Percentiles rank a stretch among this genome's conserved stretches.
Evolutionary conservation across 2,329 filamentous ascomycete genomes (phyloP).

Genomic region (Pezizomycotina sp.): DNA sequence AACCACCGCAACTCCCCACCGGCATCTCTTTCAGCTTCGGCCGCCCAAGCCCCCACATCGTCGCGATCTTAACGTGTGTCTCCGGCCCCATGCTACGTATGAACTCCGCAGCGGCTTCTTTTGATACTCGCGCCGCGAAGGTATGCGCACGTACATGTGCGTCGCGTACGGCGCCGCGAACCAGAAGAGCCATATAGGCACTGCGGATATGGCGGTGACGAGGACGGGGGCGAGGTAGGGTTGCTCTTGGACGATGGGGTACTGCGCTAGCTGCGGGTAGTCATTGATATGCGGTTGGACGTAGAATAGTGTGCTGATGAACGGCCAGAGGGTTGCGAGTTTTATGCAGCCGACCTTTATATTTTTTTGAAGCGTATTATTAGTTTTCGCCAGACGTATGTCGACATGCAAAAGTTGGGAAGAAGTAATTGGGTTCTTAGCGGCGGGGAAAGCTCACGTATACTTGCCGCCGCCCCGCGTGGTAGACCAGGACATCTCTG

Average conservation of each 20-base stretch:
- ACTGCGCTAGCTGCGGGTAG: slow-evolving; percentile 10
- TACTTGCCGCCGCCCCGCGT: no score
- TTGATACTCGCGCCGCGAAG: slow-evolving; percentile 20
- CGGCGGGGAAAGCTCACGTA: no score
- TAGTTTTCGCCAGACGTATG: no score
- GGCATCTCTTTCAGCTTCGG: slow-evolving; percentile 22
- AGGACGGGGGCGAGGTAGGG: slow-evolving; percentile 7
- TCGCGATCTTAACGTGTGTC: slow-evolving; percentile 20
- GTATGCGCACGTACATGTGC: slow-evolving; percentile 22
- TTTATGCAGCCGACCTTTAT: slow-evolving; percentile 18
- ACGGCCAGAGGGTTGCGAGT: slow-evolving; percentile 13
- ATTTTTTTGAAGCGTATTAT: no score
- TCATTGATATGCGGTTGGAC: slow-evolving; percentile 12
- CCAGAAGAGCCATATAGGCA: slow-evolving; percentile 18
- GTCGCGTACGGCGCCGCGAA: slow-evolving; percentile 22
- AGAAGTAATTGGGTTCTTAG: no score
- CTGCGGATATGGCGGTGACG: slow-evolving; percentile 7
- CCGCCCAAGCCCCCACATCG: slow-evolving; percentile 21
- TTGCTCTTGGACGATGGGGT: slow-evolving; percentile 7
- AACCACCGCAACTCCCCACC: slow-evolving; percentile 19
- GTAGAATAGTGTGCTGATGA: slow-evolving; percentile 20
- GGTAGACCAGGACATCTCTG: no score
- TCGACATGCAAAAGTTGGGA: no score
- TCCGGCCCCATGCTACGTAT: slow-evolving; percentile 15
- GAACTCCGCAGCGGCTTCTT: slow-evolving; percentile 14